phyloP scores from a whole-genome alignment of 306 rosid genomes.

The Vigna nakashimae region DNA sequence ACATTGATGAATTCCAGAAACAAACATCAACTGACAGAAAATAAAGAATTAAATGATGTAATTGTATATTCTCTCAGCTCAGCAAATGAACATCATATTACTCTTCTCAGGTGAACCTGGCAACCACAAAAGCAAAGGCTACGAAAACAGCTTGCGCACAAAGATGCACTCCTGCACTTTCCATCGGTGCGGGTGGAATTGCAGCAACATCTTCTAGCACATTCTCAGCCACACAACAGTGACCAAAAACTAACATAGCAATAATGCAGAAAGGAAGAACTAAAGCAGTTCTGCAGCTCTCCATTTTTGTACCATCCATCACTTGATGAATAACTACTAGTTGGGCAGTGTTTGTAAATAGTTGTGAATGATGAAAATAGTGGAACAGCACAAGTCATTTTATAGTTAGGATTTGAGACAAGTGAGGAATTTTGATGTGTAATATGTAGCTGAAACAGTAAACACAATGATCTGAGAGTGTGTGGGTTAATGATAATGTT shows the following conservation, averaged over 20 bases:
- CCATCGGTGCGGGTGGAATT: slow-evolving; percentile 81
- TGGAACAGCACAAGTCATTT: slow-evolving; percentile 24
- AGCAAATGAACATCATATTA: slow-evolving; percentile 15
- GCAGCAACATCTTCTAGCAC: slow-evolving; percentile 55
- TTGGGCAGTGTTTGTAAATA: background rate
- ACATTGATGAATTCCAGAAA: slow-evolving; percentile 12
- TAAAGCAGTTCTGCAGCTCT: slow-evolving; percentile 43
- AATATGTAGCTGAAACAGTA: slow-evolving; percentile 45
- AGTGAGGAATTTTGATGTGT: slow-evolving; percentile 43
- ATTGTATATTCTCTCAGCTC: slow-evolving; percentile 6
- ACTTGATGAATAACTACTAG: slow-evolving; percentile 23
- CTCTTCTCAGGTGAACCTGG: slow-evolving; percentile 55
- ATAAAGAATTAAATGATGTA: slow-evolving; percentile 34
- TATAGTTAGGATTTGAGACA: slow-evolving; percentile 44
- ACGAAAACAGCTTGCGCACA: slow-evolving; percentile 49
- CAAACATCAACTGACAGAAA: slow-evolving; percentile 9
- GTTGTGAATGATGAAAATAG: slow-evolving; percentile 37
- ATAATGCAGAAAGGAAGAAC: slow-evolving; percentile 55
- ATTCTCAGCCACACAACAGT: slow-evolving; percentile 45
- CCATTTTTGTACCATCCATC: slow-evolving; percentile 41
- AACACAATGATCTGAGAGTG: slow-evolving; percentile 60
- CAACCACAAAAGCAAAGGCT: slow-evolving; percentile 51
- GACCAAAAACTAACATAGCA: slow-evolving; percentile 49
- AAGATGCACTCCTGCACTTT: slow-evolving; percentile 51
- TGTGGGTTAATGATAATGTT: slow-evolving; percentile 40